Conservation (phyloP, 2,329 filamentous ascomycete genomes). For the Chrysosporium queenslandicum region DNA sequence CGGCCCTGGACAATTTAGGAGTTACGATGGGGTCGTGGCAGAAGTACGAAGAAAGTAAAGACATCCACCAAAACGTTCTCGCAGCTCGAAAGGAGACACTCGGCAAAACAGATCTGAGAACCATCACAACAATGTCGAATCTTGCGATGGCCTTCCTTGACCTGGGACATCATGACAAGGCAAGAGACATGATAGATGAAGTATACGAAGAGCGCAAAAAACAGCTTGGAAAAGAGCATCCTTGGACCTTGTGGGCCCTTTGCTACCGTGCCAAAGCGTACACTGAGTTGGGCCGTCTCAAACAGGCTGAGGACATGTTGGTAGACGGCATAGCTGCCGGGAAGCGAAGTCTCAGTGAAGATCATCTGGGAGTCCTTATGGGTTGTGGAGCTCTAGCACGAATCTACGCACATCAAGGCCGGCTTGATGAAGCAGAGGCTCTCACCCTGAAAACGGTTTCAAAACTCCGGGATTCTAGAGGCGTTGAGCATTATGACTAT, state of each 20-base stretch:
- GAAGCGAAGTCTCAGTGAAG: conserved; percentile 20
- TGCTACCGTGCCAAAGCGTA: conserved; percentile 20
- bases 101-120: neutral
- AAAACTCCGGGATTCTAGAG: conserved; percentile 16
- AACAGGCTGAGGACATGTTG: conserved; percentile 10
- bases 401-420: neutral
- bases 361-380: conserved; percentile 22
- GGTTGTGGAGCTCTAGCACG: neutral
- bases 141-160: conserved; percentile 17
- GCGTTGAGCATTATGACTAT: conserved; percentile 3
- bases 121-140: conserved; percentile 14
- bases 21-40: conserved; percentile 11
- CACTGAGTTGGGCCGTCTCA: conserved; percentile 14
- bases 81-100: conserved; percentile 16
- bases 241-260: conserved; percentile 25
- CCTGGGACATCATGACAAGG: conserved; percentile 13
- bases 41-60: conserved; percentile 15
- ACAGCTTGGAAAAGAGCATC: conserved; percentile 28
- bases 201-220: conserved; percentile 14
- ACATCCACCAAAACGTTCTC: conserved; percentile 18
- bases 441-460: neutral
- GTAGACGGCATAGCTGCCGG: conserved; percentile 18
- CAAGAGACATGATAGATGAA: neutral
- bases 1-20: conserved; percentile 17
- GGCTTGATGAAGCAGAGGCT: conserved; percentile 11